Conservation (phyloP, 2,329 filamentous ascomycete genomes). For the Trichoderma gracile region DNA sequence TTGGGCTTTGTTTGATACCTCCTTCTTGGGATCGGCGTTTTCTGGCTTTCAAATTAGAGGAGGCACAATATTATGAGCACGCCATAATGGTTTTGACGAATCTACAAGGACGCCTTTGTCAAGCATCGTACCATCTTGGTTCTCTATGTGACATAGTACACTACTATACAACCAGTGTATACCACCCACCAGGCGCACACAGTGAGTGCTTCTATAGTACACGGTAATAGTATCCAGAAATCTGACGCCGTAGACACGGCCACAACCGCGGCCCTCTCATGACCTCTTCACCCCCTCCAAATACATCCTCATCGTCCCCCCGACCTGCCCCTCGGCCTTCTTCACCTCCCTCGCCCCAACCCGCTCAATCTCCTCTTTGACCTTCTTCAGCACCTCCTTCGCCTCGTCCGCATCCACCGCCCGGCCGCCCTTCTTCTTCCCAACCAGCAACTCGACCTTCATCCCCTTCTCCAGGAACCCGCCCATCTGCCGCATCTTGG, state of each 20-base stretch:
- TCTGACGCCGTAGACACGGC: background rate
- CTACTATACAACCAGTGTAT: constrained; percentile 25
- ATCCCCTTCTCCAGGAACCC: constrained; percentile 73
- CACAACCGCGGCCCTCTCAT: background rate
- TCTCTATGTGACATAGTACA: constrained; percentile 14
- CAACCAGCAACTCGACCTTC: constrained; percentile 72
- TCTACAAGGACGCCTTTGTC: constrained; percentile 29
- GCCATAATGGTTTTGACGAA: background rate
- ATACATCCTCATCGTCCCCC: constrained; percentile 46
- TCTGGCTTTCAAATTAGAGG: background rate
- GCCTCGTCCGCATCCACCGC: constrained; percentile 63
- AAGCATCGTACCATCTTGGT: constrained; percentile 12
- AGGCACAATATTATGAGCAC: background rate
- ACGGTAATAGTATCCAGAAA: constrained; percentile 7
- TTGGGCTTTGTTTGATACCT: background rate
- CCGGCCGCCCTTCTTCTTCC: constrained; percentile 62
- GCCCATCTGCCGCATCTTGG: constrained; percentile 65
- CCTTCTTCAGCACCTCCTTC: constrained; percentile 51
- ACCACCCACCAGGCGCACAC: no score
- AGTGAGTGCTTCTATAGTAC: background rate
- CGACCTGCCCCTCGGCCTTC: constrained; percentile 47
- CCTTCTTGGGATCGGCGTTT: constrained; percentile 14
- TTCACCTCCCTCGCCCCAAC: constrained; percentile 48
- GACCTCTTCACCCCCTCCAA: constrained; percentile 40
- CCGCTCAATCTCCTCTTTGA: constrained; percentile 40